Evolutionary conservation across 2,329 filamentous ascomycete species (phyloP), one percentile per base, ranked within the genome.

Genomic region (Cladosporium velox): DNA sequence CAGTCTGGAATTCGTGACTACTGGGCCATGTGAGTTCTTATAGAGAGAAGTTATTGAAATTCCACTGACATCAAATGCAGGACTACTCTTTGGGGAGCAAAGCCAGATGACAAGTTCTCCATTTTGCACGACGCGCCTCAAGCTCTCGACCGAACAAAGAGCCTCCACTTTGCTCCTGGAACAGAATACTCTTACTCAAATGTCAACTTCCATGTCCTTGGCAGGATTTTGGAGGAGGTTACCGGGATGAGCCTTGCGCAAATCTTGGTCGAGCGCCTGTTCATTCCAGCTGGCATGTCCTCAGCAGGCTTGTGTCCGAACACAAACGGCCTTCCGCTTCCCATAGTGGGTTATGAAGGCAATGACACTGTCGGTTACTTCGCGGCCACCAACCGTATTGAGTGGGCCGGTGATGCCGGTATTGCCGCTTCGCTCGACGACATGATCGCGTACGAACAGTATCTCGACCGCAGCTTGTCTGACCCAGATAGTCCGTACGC

Each of bases 331-430:
- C 76, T 77, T 6, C 81, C 81, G 4, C 67, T 74, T 0, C 80
- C 79, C 0, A 77, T 78, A 59, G 73, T 81, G 2, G 81, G 81
- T 10, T 81, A 83, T 66, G 81, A 83, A 68, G 80, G 80, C 3
- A 72, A 73, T 18, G 79, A 79, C 65, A 62, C 74, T 15, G 62
- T 67, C 10, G 81, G 81, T 0, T 82, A 75, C 60, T 67, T 74
- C 3, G 72, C 75, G 1, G 79, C 76, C 3, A 63, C 72, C 14
- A 82, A 83, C 63, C 73, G 74, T 0, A 82, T 82, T 58, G 79
- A 82, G 66, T 83, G 81, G 81, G 76, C 80, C 21, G 81, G 80
- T 3, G 81, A 82, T 71, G 81, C 81, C 6, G 81, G 81, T 8
- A 71, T 82, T 14, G 79, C 78, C 3, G 80, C 79, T 59, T 79